Conservation (phyloP, 2,329 filamentous ascomycete genomes). For the Exserohilum turcica region DNA sequence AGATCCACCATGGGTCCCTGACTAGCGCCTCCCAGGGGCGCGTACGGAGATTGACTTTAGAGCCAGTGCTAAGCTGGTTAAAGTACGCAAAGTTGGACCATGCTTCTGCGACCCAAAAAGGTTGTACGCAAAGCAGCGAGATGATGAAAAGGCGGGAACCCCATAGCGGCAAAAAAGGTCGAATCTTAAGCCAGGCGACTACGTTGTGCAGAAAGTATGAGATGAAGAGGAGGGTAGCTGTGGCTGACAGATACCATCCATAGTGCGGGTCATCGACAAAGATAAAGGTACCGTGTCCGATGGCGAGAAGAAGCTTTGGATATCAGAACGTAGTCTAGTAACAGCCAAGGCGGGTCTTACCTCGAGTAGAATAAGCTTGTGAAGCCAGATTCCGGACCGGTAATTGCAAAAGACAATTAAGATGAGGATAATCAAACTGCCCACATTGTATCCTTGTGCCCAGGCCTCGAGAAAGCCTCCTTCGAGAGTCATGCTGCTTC, state of each 20-base stretch:
- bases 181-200: slow-evolving; percentile 45
- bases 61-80: slow-evolving; percentile 33
- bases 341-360: slow-evolving; percentile 10
- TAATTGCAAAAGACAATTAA: slow-evolving; percentile 48
- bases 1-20: slow-evolving; percentile 47
- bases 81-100: slow-evolving; percentile 47
- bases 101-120: slow-evolving; percentile 44
- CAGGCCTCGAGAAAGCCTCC: slow-evolving; percentile 43
- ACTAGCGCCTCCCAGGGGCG: slow-evolving; percentile 42
- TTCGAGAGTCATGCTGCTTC: slow-evolving; percentile 31
- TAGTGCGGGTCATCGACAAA: slow-evolving; percentile 40
- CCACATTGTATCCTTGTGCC: slow-evolving; percentile 47
- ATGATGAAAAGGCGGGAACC: slow-evolving; percentile 43
- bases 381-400: slow-evolving; percentile 38
- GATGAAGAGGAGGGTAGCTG: slow-evolving; percentile 43
- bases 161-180: slow-evolving; percentile 41
- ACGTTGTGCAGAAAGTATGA: slow-evolving; percentile 46
- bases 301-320: slow-evolving; percentile 40
- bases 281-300: slow-evolving; percentile 46
- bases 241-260: slow-evolving; percentile 44
- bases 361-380: slow-evolving; percentile 45
- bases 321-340: slow-evolving; percentile 10
- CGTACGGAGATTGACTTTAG: slow-evolving; percentile 34
- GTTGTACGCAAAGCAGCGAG: slow-evolving; percentile 39
- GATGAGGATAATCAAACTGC: slow-evolving; percentile 41